Base-by-base conservation (phyloP, 768 basidiomycete species). In the Leccinum boreale region DNA sequence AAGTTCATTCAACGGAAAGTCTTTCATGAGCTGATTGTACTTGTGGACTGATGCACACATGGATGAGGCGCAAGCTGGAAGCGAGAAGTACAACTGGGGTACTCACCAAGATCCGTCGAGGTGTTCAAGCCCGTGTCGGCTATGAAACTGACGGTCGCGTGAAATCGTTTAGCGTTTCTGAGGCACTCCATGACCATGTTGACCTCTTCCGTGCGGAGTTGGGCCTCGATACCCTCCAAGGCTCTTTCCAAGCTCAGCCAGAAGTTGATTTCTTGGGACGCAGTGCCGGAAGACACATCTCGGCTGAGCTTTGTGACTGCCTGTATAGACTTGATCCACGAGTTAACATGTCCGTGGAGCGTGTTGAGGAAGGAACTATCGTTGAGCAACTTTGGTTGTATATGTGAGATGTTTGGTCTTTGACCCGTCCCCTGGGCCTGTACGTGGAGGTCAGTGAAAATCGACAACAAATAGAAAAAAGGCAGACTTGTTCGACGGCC, bases 241-340 rank as follows among this genome's bases (percentile, higher is more conserved):
- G 94, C 94, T 46, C 91, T 80, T 71, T 99, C 97, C 72, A 99
- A 81, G 70, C 89, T 91, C 23, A 98, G 78, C 97, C 97, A 98
- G 67, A 99, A 98, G 73, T 98, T 98, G 78, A 99, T 94, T 72
- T 98, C 97, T 68, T 99, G 97, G 0, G 93, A 95, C 2, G 97
- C 96, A 0, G 96, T 98, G 2, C 96, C 96, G 5, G 91, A 92
- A 1, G 87, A 80, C 31, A 98, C 96, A 66, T 98, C 96, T 23
- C 97, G 80, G 2, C 85, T 87, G n/a, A 99, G 84, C 70, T 96
- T 97, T 6, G 97, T 98, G 52, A 98, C 94, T 0, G 89, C 84
- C 72, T 98, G 97, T 55, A 98, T 96, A 29, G 94, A 89, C 75
- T 97, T 97, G 77, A 98, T 97, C 97, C 97, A 99, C 14, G 86